Conservation (phyloP, 1,284 basidiomycete genomes). For the Neolentinus lepideus region DNA sequence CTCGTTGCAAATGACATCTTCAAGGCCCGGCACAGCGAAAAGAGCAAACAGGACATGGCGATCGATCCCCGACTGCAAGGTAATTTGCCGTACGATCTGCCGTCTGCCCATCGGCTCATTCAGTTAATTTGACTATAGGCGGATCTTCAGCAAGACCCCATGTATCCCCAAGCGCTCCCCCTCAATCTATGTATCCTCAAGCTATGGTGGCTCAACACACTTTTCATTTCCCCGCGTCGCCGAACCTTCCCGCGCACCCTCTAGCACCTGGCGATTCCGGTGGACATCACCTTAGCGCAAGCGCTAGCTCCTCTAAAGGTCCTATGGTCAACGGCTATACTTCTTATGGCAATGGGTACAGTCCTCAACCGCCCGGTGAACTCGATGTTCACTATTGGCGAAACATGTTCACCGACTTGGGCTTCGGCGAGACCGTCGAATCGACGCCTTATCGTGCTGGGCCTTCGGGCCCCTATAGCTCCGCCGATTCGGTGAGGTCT, state of each 20-base stretch:
- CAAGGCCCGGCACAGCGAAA: conserved; percentile 37
- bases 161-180: conserved; percentile 1
- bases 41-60: conserved; percentile 22
- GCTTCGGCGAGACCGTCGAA: conserved; percentile 27
- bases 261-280: background rate
- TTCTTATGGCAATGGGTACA: background rate
- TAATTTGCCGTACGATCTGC: conserved; percentile 12
- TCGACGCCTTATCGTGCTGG: background rate
- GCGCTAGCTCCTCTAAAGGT: background rate
- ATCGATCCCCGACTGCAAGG: conserved; percentile 46
- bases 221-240: conserved; percentile 35
- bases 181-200: conserved; percentile 29
- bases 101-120: background rate
- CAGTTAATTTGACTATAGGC: background rate
- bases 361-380: conserved; percentile 20
- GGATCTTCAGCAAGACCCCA: background rate
- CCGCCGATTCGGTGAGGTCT: background rate
- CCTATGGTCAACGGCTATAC: conserved; percentile 2
- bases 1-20: conserved; percentile 59
- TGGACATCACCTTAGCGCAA: background rate
- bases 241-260: conserved; percentile 30
- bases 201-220: conserved; percentile 20
- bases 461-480: background rate
- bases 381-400: conserved; percentile 61
- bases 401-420: conserved; percentile 64